Evolutionary conservation across 2,329 filamentous ascomycete species (phyloP).

Genomic region (Aspergillus viridinutans): DNA sequence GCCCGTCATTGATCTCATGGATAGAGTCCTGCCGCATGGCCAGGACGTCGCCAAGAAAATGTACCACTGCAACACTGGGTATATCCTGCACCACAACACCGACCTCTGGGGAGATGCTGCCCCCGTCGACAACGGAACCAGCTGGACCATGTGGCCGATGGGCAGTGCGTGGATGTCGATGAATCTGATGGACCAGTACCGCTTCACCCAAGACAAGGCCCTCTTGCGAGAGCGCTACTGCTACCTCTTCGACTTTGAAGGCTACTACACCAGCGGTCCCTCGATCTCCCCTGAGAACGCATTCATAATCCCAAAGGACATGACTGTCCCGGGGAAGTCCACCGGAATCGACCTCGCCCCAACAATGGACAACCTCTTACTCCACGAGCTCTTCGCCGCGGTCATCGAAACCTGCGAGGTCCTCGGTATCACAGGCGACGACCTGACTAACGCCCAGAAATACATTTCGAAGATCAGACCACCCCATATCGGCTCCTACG

Average conservation of each 20-base stretch:
- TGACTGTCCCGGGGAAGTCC: neutral
- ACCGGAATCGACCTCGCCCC: conserved; percentile 26
- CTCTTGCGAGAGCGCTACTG: conserved; percentile 10
- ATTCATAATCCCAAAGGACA: conserved; percentile 6
- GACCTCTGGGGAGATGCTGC: conserved; percentile 56
- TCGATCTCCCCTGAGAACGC: conserved; percentile 19
- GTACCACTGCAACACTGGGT: conserved; percentile 48
- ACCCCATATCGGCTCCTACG: conserved; percentile 18
- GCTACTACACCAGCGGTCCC: conserved; percentile 10
- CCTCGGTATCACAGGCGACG: conserved; percentile 2
- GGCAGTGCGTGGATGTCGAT: conserved; percentile 56
- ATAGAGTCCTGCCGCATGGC: conserved; percentile 35
- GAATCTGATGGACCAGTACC: conserved; percentile 54
- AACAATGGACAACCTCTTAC: conserved; percentile 43
- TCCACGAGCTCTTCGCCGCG: conserved; percentile 30
- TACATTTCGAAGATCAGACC: conserved; percentile 8
- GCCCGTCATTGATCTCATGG: conserved; percentile 41
- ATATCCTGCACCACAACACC: conserved; percentile 53
- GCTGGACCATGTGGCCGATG: conserved; percentile 37
- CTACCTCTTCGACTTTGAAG: conserved; percentile 6
- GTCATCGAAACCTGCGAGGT: conserved; percentile 1
- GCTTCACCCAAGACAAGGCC: conserved; percentile 40
- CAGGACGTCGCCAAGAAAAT: conserved; percentile 49
- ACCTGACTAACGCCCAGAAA: conserved; percentile 1
- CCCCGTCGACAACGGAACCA: conserved; percentile 41